These are phyloP conservation scores for Balakata baccata DNA, from an alignment of 345 rosid species.

Conservation along the genomic window DNA sequence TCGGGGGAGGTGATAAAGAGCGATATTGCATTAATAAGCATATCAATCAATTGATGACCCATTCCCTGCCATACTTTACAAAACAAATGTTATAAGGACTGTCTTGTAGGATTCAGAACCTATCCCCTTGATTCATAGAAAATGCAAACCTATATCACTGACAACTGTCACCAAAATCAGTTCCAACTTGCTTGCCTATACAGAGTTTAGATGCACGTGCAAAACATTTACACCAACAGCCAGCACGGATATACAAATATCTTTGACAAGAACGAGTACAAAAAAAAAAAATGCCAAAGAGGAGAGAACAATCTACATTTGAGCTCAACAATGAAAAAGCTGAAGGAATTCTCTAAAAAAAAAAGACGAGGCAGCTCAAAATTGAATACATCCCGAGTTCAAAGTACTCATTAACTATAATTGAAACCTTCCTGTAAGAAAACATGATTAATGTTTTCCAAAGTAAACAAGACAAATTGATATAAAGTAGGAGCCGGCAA, in stretches of 20 bases:
- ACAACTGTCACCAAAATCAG: neutral
- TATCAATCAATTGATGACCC: neutral
- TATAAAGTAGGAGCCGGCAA: neutral
- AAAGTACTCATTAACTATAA: neutral
- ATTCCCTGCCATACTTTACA: neutral
- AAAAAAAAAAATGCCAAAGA: neutral
- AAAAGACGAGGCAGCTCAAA: neutral
- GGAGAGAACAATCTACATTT: neutral
- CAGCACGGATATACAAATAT: neutral
- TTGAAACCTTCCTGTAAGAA: constrained; percentile 8
- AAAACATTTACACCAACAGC: neutral
- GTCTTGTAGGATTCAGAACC: neutral
- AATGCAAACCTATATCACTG: neutral
- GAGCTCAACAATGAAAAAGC: neutral
- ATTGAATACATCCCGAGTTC: neutral
- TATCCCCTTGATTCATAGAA: neutral
- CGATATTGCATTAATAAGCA: neutral
- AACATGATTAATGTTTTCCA: neutral
- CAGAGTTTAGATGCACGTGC: neutral
- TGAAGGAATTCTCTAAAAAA: too few species aligned
- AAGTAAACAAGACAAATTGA: neutral
- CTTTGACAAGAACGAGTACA: neutral
- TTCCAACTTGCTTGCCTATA: neutral
- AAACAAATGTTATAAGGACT: neutral
- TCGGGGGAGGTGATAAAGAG: neutral